phyloP scores from a whole-genome alignment of 306 rosid species.

The Fagus crenata region DNA sequence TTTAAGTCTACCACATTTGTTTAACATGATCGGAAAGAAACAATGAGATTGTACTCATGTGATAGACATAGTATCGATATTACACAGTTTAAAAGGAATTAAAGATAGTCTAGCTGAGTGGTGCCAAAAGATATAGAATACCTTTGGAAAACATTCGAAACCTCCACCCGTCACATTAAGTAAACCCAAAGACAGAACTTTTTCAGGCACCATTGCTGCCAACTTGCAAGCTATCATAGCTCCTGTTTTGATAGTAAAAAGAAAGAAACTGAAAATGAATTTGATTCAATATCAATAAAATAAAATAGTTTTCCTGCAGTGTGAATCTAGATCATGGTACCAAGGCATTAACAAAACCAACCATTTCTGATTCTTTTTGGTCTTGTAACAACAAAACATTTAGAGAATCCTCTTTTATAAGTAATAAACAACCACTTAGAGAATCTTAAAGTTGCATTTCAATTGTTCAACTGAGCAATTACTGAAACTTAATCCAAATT shows the following conservation, averaged over 20 bases:
- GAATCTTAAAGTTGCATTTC: slow-evolving; percentile 1
- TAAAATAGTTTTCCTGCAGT: background rate
- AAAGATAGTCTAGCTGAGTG: background rate
- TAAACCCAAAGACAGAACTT: slow-evolving; percentile 81
- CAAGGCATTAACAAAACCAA: background rate
- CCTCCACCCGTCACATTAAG: slow-evolving; percentile 94
- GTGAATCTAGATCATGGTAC: background rate
- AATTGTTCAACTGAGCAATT: background rate
- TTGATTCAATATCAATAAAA: background rate
- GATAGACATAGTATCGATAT: background rate
- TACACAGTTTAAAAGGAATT: slow-evolving; percentile 10
- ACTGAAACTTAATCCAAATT: background rate
- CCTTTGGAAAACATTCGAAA: slow-evolving; percentile 89
- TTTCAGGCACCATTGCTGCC: slow-evolving; percentile 85
- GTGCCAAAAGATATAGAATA: slow-evolving; percentile 23
- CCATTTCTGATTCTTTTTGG: background rate
- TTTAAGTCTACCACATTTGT: background rate
- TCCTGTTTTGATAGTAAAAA: slow-evolving; percentile 46
- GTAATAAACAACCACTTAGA: background rate
- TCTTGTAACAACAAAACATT: background rate
- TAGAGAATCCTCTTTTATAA: too few species aligned
- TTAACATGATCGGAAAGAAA: background rate
- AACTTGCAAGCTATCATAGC: slow-evolving; percentile 90
- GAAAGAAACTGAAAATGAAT: background rate
- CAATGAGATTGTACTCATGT: background rate